Evolutionary conservation across 768 basidiomycete species (phyloP).

Genomic region (Rhizopogon vulgaris): DNA sequence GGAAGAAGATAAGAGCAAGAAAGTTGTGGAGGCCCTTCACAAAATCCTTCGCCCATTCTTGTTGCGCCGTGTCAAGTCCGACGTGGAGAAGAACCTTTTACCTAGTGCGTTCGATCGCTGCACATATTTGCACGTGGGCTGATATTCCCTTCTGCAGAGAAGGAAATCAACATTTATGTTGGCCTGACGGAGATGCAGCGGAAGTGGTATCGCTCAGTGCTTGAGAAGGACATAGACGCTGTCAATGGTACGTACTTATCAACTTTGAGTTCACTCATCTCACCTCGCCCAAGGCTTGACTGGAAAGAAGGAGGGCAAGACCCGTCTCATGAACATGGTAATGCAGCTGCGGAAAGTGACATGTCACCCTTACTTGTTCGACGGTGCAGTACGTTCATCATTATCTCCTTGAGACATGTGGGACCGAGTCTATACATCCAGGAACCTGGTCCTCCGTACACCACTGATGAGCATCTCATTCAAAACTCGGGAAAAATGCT

Average conservation of each 20-base stretch:
- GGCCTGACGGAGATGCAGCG: slow-evolving; percentile 96
- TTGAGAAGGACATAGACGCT: slow-evolving; percentile 98
- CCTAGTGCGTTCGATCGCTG: slow-evolving; percentile 49
- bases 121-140: neutral
- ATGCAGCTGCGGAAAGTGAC: slow-evolving; percentile 95
- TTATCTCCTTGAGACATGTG: neutral
- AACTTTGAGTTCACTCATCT: neutral
- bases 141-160: slow-evolving; percentile 47
- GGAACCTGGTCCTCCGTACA: slow-evolving; percentile 98
- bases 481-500: slow-evolving; percentile 97
- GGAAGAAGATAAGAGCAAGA: slow-evolving; percentile 83
- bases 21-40: slow-evolving; percentile 94
- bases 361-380: slow-evolving; percentile 89
- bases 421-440: slow-evolving; percentile 16
- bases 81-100: slow-evolving; percentile 92
- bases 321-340: slow-evolving; percentile 95
- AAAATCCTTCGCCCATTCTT: slow-evolving; percentile 96
- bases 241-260: slow-evolving; percentile 66
- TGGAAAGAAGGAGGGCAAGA: slow-evolving; percentile 98
- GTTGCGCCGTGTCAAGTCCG: slow-evolving; percentile 87
- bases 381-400: slow-evolving; percentile 65
- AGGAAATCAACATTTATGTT: slow-evolving; percentile 98
- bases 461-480: slow-evolving; percentile 94
- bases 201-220: slow-evolving; percentile 93
- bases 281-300: slow-evolving; percentile 53